These are phyloP conservation scores for Elsinoe arachidis DNA, from an alignment of 2,329 filamentous ascomycete species.

Conservation along the genomic window DNA sequence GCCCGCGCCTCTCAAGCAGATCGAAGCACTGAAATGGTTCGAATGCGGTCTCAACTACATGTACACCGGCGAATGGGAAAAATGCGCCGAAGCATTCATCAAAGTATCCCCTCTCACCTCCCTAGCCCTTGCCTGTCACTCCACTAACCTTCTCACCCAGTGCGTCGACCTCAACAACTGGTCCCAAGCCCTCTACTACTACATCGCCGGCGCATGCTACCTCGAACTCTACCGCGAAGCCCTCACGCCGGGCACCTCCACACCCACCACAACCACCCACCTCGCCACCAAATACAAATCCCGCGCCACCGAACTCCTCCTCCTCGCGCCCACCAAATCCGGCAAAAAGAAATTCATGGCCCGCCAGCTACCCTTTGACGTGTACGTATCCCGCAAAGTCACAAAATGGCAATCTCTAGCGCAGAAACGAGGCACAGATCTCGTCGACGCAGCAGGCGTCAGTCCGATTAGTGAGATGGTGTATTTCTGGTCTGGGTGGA, in stretches of 20 bases:
- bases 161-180: slow-evolving; percentile 80
- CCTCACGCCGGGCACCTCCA: slow-evolving; percentile 26
- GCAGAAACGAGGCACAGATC: slow-evolving; percentile 54
- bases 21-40: slow-evolving; percentile 76
- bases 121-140: background rate
- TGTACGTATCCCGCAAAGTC: slow-evolving; percentile 75
- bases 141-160: slow-evolving; percentile 22
- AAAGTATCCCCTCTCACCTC: slow-evolving; percentile 24
- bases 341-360: slow-evolving; percentile 89
- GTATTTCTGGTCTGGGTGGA: slow-evolving; percentile 85
- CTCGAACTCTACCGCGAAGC: slow-evolving; percentile 69
- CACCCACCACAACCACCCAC: slow-evolving; percentile 23
- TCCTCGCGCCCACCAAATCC: slow-evolving; percentile 61
- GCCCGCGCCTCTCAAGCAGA: slow-evolving; percentile 69
- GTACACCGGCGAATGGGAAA: slow-evolving; percentile 67
- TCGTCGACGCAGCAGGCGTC: slow-evolving; percentile 73
- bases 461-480: slow-evolving; percentile 84
- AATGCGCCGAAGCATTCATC: slow-evolving; percentile 67
- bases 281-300: slow-evolving; percentile 39
- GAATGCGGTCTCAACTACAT: slow-evolving; percentile 72
- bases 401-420: slow-evolving; percentile 78
- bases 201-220: slow-evolving; percentile 70
- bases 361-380: slow-evolving; percentile 78
- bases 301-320: slow-evolving; percentile 59
- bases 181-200: slow-evolving; percentile 85